Percentiles rank a stretch among this genome's conserved stretches.
Evolutionary conservation across 2,329 filamentous ascomycete species (phyloP).

Genomic region (Beauveria rudraprayagi): DNA sequence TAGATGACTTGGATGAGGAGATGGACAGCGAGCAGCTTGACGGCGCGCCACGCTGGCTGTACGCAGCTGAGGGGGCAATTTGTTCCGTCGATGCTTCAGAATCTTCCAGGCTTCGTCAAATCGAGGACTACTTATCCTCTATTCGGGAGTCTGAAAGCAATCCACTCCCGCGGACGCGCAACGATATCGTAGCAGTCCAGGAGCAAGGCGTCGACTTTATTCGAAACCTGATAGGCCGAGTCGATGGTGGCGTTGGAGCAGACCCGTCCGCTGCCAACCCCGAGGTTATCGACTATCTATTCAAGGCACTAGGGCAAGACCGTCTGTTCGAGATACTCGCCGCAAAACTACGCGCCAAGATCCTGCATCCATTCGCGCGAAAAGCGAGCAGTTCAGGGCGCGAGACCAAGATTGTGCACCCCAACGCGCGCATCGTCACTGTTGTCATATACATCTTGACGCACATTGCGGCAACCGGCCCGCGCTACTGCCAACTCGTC

Average conservation of each 20-base stretch:
- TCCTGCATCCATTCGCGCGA: slow-evolving; percentile 45
- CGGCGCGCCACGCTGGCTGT: slow-evolving; percentile 32
- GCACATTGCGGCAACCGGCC: slow-evolving; percentile 76
- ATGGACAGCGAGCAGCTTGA: slow-evolving; percentile 47
- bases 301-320: slow-evolving; percentile 66
- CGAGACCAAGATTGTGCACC: slow-evolving; percentile 45
- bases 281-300: slow-evolving; percentile 78
- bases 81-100: slow-evolving; percentile 26
- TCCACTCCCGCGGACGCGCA: slow-evolving; percentile 57
- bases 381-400: slow-evolving; percentile 25
- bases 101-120: slow-evolving; percentile 39
- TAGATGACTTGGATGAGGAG: slow-evolving; percentile 47
- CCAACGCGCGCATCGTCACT: slow-evolving; percentile 62
- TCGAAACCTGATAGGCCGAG: slow-evolving; percentile 73
- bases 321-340: slow-evolving; percentile 74
- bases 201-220: slow-evolving; percentile 87
- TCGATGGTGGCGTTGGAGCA: slow-evolving; percentile 39
- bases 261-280: slow-evolving; percentile 43
- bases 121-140: slow-evolving; percentile 39
- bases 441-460: slow-evolving; percentile 76
- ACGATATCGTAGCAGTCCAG: slow-evolving; percentile 77
- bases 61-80: slow-evolving; percentile 23
- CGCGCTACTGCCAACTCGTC: slow-evolving; percentile 69
- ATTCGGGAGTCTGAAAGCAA: slow-evolving; percentile 62
- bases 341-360: slow-evolving; percentile 62